Percentiles rank a stretch among this genome's conserved stretches.
Evolutionary conservation across 768 basidiomycete genomes (phyloP).

Genomic region (Lactarius hengduanensis): DNA sequence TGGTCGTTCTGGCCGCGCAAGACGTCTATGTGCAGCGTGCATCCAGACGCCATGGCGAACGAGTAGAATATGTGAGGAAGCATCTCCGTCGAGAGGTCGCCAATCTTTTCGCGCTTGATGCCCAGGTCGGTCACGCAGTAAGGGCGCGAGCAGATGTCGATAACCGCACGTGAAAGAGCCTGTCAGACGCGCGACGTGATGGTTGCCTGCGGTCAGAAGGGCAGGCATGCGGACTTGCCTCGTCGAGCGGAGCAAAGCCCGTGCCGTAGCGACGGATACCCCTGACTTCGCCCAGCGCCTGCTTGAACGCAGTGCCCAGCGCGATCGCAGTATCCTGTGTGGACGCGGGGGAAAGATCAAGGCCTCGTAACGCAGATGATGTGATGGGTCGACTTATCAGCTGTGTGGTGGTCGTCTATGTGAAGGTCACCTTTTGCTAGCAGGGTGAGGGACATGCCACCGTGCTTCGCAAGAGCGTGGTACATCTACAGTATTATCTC

Average conservation of each 20-base stretch:
- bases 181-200: conserved; percentile 36
- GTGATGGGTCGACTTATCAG: conserved; percentile 68
- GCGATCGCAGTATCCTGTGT: conserved; percentile 88
- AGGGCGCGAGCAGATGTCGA: conserved; percentile 97
- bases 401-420: conserved; percentile 99
- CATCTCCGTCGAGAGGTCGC: conserved; percentile 97
- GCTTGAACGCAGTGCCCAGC: conserved; percentile 87
- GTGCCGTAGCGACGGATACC: conserved; percentile 96
- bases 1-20: conserved; percentile 96
- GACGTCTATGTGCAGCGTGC: conserved; percentile 92
- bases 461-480: conserved; percentile 94
- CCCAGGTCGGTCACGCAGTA: conserved; percentile 93
- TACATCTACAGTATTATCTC: conserved; percentile 70
- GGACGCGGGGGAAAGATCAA: conserved; percentile 26
- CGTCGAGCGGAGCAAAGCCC: conserved; percentile 95
- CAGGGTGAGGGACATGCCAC: conserved; percentile 88
- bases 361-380: conserved; percentile 1
- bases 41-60: conserved; percentile 94
- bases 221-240: conserved; percentile 51
- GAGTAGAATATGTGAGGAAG: conserved; percentile 97
- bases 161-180: conserved; percentile 94
- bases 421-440: conserved; percentile 93
- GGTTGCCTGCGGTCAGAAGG: background rate
- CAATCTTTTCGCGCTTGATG: conserved; percentile 85
- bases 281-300: conserved; percentile 90